Base-by-base conservation (phyloP, 768 basidiomycete species). In the Cystofilobasidium capitatum region DNA sequence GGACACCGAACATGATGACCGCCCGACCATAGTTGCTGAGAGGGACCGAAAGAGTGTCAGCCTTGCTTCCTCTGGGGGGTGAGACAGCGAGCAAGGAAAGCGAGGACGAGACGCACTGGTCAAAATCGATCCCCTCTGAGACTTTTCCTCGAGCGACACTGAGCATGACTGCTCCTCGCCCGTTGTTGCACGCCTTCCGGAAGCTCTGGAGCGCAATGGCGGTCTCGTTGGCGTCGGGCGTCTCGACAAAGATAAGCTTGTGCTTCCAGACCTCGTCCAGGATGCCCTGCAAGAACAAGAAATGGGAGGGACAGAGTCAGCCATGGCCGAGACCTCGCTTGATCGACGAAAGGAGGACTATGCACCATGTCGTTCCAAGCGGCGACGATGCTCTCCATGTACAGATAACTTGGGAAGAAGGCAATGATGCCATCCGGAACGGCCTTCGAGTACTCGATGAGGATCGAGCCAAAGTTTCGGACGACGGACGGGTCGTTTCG, bases 281-380 rank as follows among this genome's bases (percentile, higher is more conserved):
- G 71, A 99, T 98, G 45, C 94, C 94, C 96, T 99, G 74, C 35
- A 67, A 35, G 24, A 24, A n/a, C 3, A 13, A 55, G 36, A 35
- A 40, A 0, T 6, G 24, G 47, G 12, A 0, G 17, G n/a, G 33
- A 40, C 54, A 10, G 67, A 63, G 6, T 62, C 58, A 74, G 63
- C 59, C 42, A 44, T 12, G 42, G 42, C 22, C 42, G 12, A 12
- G 22, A 12, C 42, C 42, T 12, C 12, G 42, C 42, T 44, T 44
- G 42, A 12, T 44, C 42, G 42, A 44, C 42, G 12, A n/a, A n/a
- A 44, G n/a, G 22, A 12, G 33, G 44, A 45, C 5, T 55, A 79
- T 87, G 62, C 76, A 93, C 96, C 96, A 99, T 99, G 77, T 99
- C 96, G 75, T 98, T 97, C 96, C 96, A 99, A n/a, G 96, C 96